Evolutionary conservation across 2,329 filamentous ascomycete genomes (phyloP).

Genomic region (Oidium heveae): DNA sequence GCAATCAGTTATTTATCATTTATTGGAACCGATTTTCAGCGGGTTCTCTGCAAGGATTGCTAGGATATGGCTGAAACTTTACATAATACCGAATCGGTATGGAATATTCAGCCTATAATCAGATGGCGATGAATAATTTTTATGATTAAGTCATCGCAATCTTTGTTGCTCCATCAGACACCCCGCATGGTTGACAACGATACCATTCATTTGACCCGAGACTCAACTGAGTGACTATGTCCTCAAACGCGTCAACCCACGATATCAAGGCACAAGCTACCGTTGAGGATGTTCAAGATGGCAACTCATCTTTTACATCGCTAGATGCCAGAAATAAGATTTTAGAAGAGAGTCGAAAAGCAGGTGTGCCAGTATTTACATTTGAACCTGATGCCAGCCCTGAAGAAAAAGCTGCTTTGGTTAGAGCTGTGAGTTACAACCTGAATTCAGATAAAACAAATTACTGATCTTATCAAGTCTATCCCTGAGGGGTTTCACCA

Average conservation of each 20-base stretch:
- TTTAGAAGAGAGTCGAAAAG: slow-evolving; percentile 51
- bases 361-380: slow-evolving; percentile 54
- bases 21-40: no score
- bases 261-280: slow-evolving; percentile 68
- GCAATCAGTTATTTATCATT: no score
- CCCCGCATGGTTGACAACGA: no score
- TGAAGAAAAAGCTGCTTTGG: slow-evolving; percentile 64
- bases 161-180: no score
- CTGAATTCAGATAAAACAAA: neutral
- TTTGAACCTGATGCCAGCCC: slow-evolving; percentile 71
- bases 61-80: no score
- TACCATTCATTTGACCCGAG: no score
- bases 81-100: no score
- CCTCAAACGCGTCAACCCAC: slow-evolving; percentile 12
- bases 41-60: no score
- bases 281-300: slow-evolving; percentile 47
- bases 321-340: slow-evolving; percentile 50
- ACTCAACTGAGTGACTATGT: slow-evolving; percentile 4
- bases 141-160: no score
- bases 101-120: no score
- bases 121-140: no score
- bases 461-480: slow-evolving; percentile 21
- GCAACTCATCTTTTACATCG: slow-evolving; percentile 36
- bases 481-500: slow-evolving; percentile 39
- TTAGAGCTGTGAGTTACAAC: slow-evolving; percentile 36